Conservation (phyloP, 2,329 filamentous ascomycete genomes). For the Aspergillus sp. region DNA sequence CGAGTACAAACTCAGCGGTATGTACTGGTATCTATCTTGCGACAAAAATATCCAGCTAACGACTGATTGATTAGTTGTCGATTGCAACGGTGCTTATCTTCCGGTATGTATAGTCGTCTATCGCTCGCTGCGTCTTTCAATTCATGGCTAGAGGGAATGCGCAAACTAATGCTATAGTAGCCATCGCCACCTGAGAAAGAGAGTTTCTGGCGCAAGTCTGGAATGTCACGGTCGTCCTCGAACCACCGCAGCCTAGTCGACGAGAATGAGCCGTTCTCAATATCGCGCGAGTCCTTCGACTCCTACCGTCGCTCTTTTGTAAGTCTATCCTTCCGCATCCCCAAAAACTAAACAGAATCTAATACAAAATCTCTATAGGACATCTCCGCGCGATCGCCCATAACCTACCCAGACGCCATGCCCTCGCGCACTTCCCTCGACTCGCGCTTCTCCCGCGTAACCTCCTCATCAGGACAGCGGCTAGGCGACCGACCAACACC, state of each 20-base stretch:
- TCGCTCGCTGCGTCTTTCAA: not conserved
- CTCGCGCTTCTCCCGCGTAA: conserved; percentile 64
- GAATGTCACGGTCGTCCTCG: conserved; percentile 49
- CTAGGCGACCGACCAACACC: conserved; percentile 50
- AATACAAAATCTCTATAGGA: conserved; percentile 58
- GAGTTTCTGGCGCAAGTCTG: conserved; percentile 67
- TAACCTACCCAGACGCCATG: conserved; percentile 59
- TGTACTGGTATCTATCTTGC: conserved; percentile 26
- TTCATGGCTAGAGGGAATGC: not conserved
- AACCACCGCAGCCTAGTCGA: conserved; percentile 66
- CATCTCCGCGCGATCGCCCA: conserved; percentile 81
- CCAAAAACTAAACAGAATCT: conserved; percentile 11
- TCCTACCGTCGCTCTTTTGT: conserved; percentile 96
- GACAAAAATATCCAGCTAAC: conserved; percentile 15
- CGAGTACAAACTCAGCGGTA: conserved; percentile 81
- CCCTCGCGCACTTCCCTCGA: conserved; percentile 78
- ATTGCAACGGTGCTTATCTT: conserved; percentile 91
- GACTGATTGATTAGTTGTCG: conserved; percentile 68
- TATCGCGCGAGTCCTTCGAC: conserved; percentile 95
- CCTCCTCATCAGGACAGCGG: conserved; percentile 62
- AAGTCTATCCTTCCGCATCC: conserved; percentile 39
- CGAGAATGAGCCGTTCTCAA: conserved; percentile 90
- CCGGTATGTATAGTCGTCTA: conserved; percentile 59
- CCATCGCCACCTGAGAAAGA: conserved; percentile 89
- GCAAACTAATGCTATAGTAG: conserved; percentile 40